Conservation (phyloP, 2,329 filamentous ascomycete genomes). For the Diaporthe batatas region DNA sequence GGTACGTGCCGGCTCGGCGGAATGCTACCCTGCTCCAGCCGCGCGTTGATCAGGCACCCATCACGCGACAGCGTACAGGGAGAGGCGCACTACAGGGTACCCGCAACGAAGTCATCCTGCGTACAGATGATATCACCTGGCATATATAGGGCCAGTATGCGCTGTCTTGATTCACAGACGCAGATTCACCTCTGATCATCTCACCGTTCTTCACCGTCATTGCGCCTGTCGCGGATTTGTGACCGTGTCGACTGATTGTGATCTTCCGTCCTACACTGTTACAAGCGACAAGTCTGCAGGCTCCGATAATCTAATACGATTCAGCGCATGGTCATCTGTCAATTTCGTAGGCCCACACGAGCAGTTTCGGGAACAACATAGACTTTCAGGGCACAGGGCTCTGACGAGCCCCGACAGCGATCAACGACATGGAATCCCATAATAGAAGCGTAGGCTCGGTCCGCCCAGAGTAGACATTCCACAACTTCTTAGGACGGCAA, state of each 20-base stretch:
- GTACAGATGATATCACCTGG: conserved; percentile 32
- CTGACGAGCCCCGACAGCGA: conserved; percentile 14
- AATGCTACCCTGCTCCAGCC: conserved; percentile 13
- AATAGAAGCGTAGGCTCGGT: neutral
- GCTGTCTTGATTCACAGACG: conserved; percentile 18
- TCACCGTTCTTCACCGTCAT: conserved; percentile 18
- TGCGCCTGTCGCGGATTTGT: conserved; percentile 13
- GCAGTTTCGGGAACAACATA: conserved; percentile 6
- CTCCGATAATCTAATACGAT: neutral
- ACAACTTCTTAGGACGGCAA: neutral
- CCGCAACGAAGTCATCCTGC: conserved; percentile 33
- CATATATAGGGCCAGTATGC: conserved; percentile 25
- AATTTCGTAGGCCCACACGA: neutral
- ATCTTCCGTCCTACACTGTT: conserved; percentile 5
- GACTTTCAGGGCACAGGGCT: conserved; percentile 15
- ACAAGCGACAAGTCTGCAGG: neutral
- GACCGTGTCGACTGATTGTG: conserved; percentile 13
- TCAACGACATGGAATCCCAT: conserved; percentile 11
- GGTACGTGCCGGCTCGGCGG: conserved; percentile 7
- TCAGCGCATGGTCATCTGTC: conserved; percentile 23
- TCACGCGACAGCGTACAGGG: conserved; percentile 22
- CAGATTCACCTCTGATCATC: neutral
- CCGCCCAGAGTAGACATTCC: neutral
- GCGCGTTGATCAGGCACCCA: conserved; percentile 25
- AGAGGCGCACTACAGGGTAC: neutral